Evolutionary conservation across 139 green algal species (phyloP).

Genomic region (Penium margaritaceum): DNA sequence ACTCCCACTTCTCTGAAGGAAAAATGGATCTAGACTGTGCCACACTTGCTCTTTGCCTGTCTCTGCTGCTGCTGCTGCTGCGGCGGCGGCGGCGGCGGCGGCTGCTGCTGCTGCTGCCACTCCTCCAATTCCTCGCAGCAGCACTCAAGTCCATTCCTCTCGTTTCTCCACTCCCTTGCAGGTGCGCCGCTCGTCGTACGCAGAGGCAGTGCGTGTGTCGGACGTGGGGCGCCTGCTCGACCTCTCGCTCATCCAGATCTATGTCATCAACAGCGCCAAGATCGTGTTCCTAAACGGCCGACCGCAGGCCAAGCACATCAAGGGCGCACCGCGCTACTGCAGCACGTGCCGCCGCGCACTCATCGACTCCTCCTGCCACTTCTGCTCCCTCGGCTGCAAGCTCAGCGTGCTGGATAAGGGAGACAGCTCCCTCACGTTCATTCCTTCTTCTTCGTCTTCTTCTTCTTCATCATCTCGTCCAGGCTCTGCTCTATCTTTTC

Average conservation of each 20-base stretch:
- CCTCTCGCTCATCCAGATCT: conserved; percentile 65
- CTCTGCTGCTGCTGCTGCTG: no score
- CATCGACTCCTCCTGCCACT: conserved; percentile 23
- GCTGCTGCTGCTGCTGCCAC: not conserved
- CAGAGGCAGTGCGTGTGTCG: conserved; percentile 69
- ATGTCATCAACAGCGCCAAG: conserved; percentile 73
- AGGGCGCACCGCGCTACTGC: conserved; percentile 12
- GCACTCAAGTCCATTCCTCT: not conserved
- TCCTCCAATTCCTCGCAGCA: not conserved
- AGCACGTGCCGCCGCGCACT: conserved; percentile 21
- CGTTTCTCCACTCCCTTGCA: conserved; percentile 8
- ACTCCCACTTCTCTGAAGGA: no score
- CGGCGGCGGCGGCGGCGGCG: no score
- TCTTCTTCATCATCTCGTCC: no score
- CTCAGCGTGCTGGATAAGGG: no score
- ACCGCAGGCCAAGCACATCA: conserved; percentile 52
- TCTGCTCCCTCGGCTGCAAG: conserved; percentile 40
- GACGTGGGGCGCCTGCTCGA: conserved; percentile 58
- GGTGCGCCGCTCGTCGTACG: conserved; percentile 56
- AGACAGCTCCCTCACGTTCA: no score
- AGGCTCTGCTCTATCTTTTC: no score
- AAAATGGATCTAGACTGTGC: no score
- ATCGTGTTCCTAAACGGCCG: conserved; percentile 71
- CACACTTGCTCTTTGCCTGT: no score
- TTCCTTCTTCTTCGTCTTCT: no score